Conservation (phyloP, 371 early-diverging fungal genomes). For the Apophysomyces trapeziformis region DNA sequence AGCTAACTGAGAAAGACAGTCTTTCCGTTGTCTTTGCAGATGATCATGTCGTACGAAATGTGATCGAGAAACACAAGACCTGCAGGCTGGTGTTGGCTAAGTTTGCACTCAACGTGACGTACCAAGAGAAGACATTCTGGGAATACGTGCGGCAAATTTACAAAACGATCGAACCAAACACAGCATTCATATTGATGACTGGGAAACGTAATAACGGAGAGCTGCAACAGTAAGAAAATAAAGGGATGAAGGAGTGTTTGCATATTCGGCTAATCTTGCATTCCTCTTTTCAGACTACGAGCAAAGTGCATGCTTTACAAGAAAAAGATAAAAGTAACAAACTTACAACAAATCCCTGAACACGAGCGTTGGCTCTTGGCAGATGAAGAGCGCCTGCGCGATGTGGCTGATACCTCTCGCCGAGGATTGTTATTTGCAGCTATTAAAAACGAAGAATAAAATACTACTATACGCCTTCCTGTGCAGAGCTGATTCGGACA, state of each 20-base stretch:
- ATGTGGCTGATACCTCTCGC: constrained; percentile 24
- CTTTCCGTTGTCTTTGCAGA: constrained; percentile 16
- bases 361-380: constrained; percentile 36
- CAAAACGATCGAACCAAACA: constrained; percentile 26
- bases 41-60: constrained; percentile 20
- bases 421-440: constrained; percentile 32
- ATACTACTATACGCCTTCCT: neutral
- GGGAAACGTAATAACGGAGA: constrained; percentile 29
- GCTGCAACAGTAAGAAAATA: constrained; percentile 23
- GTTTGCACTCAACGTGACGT: constrained; percentile 4
- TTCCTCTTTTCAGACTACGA: constrained; percentile 20
- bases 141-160: constrained; percentile 21
- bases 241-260: too few species aligned
- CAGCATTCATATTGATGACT: constrained; percentile 29
- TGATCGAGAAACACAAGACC: constrained; percentile 24
- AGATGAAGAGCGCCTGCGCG: constrained; percentile 28
- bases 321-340: constrained; percentile 23
- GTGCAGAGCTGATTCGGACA: constrained; percentile 1
- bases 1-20: constrained; percentile 18
- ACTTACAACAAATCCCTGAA: constrained; percentile 31
- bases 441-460: constrained; percentile 13
- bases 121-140: constrained; percentile 10
- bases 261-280: neutral
- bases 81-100: constrained; percentile 10
- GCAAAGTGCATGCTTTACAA: constrained; percentile 31